Evolutionary conservation across 2,329 filamentous ascomycete species (phyloP).

Genomic region (Diaporthe humulicola): DNA sequence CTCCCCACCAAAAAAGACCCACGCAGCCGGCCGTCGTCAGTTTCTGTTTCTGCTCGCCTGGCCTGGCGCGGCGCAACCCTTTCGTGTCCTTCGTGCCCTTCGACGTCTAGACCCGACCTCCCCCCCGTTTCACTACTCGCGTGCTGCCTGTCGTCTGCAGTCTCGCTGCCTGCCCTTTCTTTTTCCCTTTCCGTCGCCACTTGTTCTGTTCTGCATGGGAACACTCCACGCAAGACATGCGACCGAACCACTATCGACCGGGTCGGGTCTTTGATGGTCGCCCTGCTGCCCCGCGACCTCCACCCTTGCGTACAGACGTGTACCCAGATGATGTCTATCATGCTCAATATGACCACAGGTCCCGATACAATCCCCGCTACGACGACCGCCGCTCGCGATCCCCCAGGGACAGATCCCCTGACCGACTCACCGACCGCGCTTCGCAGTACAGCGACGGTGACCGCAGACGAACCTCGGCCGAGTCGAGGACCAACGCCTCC

Average conservation of each 20-base stretch:
- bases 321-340: constrained; percentile 38
- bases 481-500: constrained; percentile 67
- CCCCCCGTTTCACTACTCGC: background rate
- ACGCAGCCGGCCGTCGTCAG: constrained; percentile 26
- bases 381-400: constrained; percentile 75
- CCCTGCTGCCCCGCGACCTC: constrained; percentile 35
- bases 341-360: constrained; percentile 57
- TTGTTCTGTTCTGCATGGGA: constrained; percentile 19
- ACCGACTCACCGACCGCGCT: constrained; percentile 69
- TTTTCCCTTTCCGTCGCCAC: background rate
- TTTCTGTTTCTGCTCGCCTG: constrained; percentile 29
- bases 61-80: constrained; percentile 27
- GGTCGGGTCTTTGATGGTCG: constrained; percentile 36
- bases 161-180: background rate
- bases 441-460: constrained; percentile 74
- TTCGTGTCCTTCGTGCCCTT: constrained; percentile 2
- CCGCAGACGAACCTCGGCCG: constrained; percentile 75
- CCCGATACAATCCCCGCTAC: constrained; percentile 71
- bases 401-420: constrained; percentile 77
- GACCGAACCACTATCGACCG: constrained; percentile 39
- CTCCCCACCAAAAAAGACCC: constrained; percentile 23
- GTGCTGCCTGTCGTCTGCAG: constrained; percentile 13
- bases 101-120: background rate
- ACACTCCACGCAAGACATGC: constrained; percentile 32
- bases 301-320: constrained; percentile 37